Evolutionary conservation across 768 basidiomycete species (phyloP).

Genomic region (Termitomyces sp.): DNA sequence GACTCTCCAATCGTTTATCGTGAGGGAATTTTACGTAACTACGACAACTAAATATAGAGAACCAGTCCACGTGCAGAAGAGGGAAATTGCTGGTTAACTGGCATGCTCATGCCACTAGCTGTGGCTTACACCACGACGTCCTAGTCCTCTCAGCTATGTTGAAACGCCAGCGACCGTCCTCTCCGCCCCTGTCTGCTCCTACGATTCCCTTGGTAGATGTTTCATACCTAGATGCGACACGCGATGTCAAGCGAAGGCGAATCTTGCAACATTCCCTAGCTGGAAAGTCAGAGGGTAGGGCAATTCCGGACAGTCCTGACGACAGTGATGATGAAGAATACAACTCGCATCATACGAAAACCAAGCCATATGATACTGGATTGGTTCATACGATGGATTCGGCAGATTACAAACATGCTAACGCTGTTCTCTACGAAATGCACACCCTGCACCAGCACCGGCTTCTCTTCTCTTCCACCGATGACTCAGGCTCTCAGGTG

Average conservation of each 20-base stretch:
- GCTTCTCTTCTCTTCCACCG: constrained; percentile 32
- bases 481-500: background rate
- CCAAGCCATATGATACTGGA: constrained; percentile 19
- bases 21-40: constrained; percentile 8
- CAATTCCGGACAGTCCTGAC: constrained; percentile 19
- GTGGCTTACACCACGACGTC: background rate
- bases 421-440: constrained; percentile 63
- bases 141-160: constrained; percentile 31
- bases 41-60: background rate
- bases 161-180: constrained; percentile 45
- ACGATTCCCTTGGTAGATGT: constrained; percentile 21
- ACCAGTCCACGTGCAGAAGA: constrained; percentile 3
- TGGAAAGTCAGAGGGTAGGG: constrained; percentile 46
- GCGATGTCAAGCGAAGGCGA: constrained; percentile 48
- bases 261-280: constrained; percentile 47
- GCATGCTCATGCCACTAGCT: constrained; percentile 1
- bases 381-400: constrained; percentile 11
- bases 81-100: background rate
- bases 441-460: constrained; percentile 67
- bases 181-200: constrained; percentile 34
- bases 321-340: constrained; percentile 29
- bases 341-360: constrained; percentile 14
- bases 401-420: constrained; percentile 53
- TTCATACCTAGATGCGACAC: constrained; percentile 21
- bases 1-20: background rate